phyloP scores from a whole-genome alignment of 2,329 filamentous ascomycete species.

The Hyphodiscus sp. region DNA sequence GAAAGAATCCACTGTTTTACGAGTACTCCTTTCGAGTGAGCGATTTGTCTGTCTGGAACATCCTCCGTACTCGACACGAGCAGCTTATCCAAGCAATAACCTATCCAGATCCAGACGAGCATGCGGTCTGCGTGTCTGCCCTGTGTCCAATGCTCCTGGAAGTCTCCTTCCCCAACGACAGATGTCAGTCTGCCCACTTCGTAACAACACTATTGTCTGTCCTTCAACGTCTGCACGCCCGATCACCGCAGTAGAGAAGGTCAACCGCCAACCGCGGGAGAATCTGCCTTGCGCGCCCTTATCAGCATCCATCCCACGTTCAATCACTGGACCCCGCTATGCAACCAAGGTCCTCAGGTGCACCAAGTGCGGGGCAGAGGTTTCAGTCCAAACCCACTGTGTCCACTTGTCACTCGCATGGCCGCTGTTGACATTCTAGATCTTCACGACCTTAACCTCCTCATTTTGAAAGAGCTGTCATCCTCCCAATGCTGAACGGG shows the following conservation, averaged over 20 bases:
- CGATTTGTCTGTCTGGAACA: neutral
- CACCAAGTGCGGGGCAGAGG: neutral
- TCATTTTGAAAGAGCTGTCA: neutral
- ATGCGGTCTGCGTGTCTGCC: neutral
- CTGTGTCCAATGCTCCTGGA: neutral
- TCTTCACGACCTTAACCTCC: neutral
- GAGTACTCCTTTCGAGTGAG: too few relatives aligned
- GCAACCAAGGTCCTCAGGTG: neutral
- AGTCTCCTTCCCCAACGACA: neutral
- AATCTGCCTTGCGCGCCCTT: neutral
- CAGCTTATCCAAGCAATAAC: neutral
- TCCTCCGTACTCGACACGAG: neutral
- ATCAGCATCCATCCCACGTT: neutral
- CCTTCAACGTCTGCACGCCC: neutral
- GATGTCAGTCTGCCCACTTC: neutral
- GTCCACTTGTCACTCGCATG: neutral
- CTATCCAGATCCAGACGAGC: neutral
- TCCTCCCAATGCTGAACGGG: neutral
- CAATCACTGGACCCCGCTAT: neutral
- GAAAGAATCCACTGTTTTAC: too few relatives aligned
- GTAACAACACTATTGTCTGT: neutral
- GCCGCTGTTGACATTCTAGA: neutral
- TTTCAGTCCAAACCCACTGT: neutral
- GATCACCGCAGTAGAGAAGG: too few relatives aligned
- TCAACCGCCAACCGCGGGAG: neutral